A percentile compares a stretch with the other conserved stretches of the same genome.
Evolutionary conservation across 2,329 filamentous ascomycete genomes (phyloP).

Genomic region (Stagonosporopsis rhizophila): DNA sequence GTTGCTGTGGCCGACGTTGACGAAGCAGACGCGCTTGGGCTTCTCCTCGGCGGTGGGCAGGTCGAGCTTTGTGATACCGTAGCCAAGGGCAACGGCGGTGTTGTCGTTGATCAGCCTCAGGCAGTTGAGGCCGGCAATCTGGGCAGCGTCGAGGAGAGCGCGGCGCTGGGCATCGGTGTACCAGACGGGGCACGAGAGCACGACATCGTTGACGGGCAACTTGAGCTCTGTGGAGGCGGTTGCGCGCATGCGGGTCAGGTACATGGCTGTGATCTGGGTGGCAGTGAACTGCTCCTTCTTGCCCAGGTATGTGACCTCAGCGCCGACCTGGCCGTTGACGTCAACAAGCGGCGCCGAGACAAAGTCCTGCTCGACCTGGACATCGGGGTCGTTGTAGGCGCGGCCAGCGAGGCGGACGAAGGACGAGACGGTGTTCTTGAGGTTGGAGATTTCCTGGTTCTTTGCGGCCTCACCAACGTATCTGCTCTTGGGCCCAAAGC

Average conservation of each 20-base stretch:
- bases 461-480: conserved; percentile 95
- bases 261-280: conserved; percentile 94
- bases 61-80: conserved; percentile 97
- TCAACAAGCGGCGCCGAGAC: conserved; percentile 87
- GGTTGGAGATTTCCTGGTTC: conserved; percentile 98
- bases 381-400: conserved; percentile 85
- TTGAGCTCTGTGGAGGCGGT: conserved; percentile 87
- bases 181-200: conserved; percentile 94
- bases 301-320: conserved; percentile 89
- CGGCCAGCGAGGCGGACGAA: conserved; percentile 94
- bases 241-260: conserved; percentile 89
- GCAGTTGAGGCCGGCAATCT: conserved; percentile 91
- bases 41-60: conserved; percentile 88
- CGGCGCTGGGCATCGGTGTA: conserved; percentile 95
- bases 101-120: conserved; percentile 98
- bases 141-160: conserved; percentile 85
- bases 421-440: conserved; percentile 96
- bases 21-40: conserved; percentile 85
- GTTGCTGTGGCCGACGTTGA: conserved; percentile 96
- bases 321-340: conserved; percentile 91
- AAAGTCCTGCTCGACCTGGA: conserved; percentile 90
- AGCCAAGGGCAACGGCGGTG: conserved; percentile 93
- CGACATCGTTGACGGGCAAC: conserved; percentile 89
- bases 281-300: conserved; percentile 97
- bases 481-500: conserved; percentile 91